Evolutionary conservation across 805 yeast species (phyloP).

Genomic region (Candida anglica): DNA sequence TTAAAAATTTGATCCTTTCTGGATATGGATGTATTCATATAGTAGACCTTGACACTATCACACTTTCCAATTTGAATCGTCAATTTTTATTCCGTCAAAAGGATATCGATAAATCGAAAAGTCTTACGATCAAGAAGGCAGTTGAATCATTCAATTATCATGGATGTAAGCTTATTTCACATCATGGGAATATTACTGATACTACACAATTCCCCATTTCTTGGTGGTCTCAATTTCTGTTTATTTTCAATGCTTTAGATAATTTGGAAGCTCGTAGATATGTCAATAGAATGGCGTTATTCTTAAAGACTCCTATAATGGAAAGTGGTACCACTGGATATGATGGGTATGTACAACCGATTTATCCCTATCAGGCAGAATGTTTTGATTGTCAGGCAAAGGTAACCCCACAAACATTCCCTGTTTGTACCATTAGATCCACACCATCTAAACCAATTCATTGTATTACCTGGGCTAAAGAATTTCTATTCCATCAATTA

Average conservation of each 20-base stretch:
- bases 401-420: constrained; percentile 84
- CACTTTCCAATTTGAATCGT: constrained; percentile 84
- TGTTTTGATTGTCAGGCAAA: constrained; percentile 91
- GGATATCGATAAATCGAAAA: constrained; percentile 86
- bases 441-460: constrained; percentile 97
- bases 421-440: constrained; percentile 94
- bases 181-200: constrained; percentile 87
- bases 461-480: constrained; percentile 97
- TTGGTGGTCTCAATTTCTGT: constrained; percentile 72
- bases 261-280: constrained; percentile 89
- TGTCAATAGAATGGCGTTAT: constrained; percentile 80
- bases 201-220: constrained; percentile 60
- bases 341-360: constrained; percentile 92
- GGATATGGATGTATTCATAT: constrained; percentile 86
- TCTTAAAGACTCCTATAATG: constrained; percentile 69
- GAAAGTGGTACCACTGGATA: constrained; percentile 96
- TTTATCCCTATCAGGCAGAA: constrained; percentile 75
- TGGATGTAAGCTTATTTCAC: constrained; percentile 62
- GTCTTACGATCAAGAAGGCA: constrained; percentile 78
- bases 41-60: constrained; percentile 95
- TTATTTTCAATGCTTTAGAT: constrained; percentile 89
- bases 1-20: constrained; percentile 73
- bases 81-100: constrained; percentile 87
- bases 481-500: constrained; percentile 76
- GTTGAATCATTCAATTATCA: constrained; percentile 67